Evolutionary conservation across 2,329 filamentous ascomycete species (phyloP), one percentile per base, ranked within the genome.

Genomic region (Apiospora koreana): DNA sequence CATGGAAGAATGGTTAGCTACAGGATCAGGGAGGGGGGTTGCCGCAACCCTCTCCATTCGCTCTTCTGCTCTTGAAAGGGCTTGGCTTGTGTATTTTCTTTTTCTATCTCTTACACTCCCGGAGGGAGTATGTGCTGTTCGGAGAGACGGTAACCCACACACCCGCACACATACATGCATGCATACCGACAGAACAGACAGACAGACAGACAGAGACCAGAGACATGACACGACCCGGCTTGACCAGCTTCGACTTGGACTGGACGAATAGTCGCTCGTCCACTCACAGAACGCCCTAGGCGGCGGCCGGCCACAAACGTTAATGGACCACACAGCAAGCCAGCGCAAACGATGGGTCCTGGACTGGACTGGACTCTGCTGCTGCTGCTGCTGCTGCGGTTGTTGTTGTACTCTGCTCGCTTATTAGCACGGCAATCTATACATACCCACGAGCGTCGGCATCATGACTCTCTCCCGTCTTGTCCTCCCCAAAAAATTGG

Each of bases 391-490:
- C n/a, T n/a, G n/a, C n/a, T 1, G 28, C 8, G 23, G 14, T 12
- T 21, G 48, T 16, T 54, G 46, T 50, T 58, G 50, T 58, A 58
- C 54, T 38, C 54, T 62, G 54, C 54, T 62, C 54, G 54, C 54
- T 62, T 62, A 62, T 23, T 62, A 62, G 21, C 16, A 38, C 54
- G 35, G 54, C 31, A 38, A 18, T 35, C 54, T 38, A 62, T 62
- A 38, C 54, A 38, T 62, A 31, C 54, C 21, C 54, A 62, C 54
- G 54, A 62, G 18, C 54, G 18, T 62, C 18, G 54, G 54, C 54
- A 62, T 62, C 54, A 62, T 62, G 54, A 62, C 54, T 62, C 54
- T 62, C 54, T 62, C 54, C 54, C 54, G 54, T 38, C 54, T 21
- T 21, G 50, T 58, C 50, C 28, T 58, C 31, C 28, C 31, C 28